Conservation (phyloP, 2,329 filamentous ascomycete species). For the Colletotrichum scovillei region DNA sequence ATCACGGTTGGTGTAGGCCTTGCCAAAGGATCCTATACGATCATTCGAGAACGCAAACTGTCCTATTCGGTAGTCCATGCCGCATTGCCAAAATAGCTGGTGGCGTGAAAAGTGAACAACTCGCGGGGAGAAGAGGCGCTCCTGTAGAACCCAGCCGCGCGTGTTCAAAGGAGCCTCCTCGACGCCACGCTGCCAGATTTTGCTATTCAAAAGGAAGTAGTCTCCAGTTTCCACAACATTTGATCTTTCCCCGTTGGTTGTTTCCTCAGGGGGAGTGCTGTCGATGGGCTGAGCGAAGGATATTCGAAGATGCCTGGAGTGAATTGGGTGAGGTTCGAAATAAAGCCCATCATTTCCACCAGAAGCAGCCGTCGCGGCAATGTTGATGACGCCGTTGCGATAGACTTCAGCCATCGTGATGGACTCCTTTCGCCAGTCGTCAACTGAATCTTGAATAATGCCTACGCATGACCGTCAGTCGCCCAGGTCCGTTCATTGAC, state of each 20-base stretch:
- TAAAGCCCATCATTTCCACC: background rate
- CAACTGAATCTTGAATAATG: background rate
- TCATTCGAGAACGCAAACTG: background rate
- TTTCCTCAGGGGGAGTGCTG: background rate
- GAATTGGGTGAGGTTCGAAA: background rate
- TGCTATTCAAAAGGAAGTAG: background rate
- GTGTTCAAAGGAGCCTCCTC: slow-evolving; percentile 27
- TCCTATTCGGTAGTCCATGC: background rate
- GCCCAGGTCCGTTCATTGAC: background rate
- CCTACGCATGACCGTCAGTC: background rate
- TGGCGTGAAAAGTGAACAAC: slow-evolving; percentile 32
- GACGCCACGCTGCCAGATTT: background rate
- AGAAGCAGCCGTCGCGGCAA: background rate
- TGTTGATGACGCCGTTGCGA: background rate
- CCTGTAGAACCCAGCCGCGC: slow-evolving; percentile 40
- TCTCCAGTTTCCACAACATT: background rate
- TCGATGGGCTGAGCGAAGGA: background rate
- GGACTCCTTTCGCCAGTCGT: background rate
- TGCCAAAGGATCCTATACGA: background rate
- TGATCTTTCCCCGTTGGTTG: background rate
- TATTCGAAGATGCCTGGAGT: background rate
- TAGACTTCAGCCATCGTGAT: background rate
- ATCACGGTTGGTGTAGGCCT: background rate
- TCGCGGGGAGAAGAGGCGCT: slow-evolving; percentile 38
- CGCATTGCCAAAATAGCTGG: slow-evolving; percentile 38